Conservation (phyloP, 78 protist species). For the Capsaspora owczarzaki region DNA sequence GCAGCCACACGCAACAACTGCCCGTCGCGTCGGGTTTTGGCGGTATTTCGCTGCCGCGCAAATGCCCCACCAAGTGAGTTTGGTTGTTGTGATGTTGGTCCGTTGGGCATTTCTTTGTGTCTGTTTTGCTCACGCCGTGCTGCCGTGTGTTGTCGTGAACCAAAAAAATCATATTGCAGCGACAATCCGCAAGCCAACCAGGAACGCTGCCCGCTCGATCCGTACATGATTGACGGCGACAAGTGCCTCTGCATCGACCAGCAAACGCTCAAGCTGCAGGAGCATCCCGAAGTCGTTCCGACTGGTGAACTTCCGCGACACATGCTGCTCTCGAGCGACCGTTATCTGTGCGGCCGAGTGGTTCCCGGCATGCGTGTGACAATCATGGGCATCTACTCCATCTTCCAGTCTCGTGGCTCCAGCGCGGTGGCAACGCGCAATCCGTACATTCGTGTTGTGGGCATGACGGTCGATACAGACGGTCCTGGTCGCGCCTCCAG, state of each 20-base stretch:
- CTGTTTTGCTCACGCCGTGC: neutral
- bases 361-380: constrained; percentile 85
- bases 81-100: no score
- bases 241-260: constrained; percentile 58
- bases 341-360: constrained; percentile 58
- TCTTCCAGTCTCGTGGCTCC: constrained; percentile 5
- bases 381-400: constrained; percentile 74
- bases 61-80: constrained; percentile 62
- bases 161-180: no score
- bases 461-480: constrained; percentile 33
- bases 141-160: neutral
- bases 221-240: constrained; percentile 59
- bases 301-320: constrained; percentile 99
- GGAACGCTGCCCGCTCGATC: constrained; percentile 35
- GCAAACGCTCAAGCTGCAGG: constrained; percentile 93
- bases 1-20: constrained; percentile 25
- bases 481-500: constrained; percentile 21
- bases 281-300: constrained; percentile 92
- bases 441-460: constrained; percentile 69
- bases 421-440: constrained; percentile 37
- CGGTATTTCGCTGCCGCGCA: constrained; percentile 60
- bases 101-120: no score
- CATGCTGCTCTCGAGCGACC: constrained; percentile 65
- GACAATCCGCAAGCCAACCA: neutral
- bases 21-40: constrained; percentile 57